A percentile compares a stretch with the other conserved stretches of the same genome.
These are phyloP conservation scores for Brassica nigra DNA, from an alignment of 345 rosid genomes.

Conservation along the genomic window DNA sequence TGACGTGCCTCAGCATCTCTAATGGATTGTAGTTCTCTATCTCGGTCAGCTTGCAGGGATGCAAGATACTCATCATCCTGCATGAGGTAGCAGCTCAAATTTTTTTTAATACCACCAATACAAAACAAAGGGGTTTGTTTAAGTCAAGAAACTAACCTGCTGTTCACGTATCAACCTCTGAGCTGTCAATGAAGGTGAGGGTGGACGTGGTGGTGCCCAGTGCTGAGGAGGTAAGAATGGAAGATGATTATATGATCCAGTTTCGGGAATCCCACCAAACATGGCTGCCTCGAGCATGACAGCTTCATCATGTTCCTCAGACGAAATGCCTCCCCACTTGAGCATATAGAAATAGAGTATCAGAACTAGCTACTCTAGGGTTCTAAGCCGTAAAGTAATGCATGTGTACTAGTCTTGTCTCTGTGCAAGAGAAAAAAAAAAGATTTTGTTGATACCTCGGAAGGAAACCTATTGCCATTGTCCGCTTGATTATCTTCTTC, in stretches of 20 bases:
- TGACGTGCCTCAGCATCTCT: conserved; percentile 88
- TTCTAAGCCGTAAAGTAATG: not conserved
- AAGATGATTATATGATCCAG: conserved; percentile 52
- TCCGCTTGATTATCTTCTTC: conserved; percentile 52
- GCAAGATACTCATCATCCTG: conserved; percentile 99
- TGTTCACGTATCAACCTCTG: conserved; percentile 97
- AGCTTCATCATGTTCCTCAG: conserved; percentile 98
- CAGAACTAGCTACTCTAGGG: conserved; percentile 27
- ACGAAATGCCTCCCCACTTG: conserved; percentile 99
- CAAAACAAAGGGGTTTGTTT: conserved; percentile 1
- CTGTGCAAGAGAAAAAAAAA: not conserved
- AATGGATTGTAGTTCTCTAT: conserved; percentile 78
- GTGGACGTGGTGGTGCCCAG: conserved; percentile 65
- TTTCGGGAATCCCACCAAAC: conserved; percentile 98
- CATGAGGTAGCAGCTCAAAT: conserved; percentile 29
- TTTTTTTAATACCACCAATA: not conserved
- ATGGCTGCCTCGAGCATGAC: conserved; percentile 99
- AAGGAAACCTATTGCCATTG: conserved; percentile 59
- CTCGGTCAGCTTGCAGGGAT: conserved; percentile 93
- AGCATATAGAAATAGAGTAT: conserved; percentile 21
- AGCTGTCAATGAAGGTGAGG: conserved; percentile 93
- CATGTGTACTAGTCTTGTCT: conserved; percentile 1
- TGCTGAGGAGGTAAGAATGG: conserved; percentile 47
- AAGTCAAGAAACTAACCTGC: conserved; percentile 55
- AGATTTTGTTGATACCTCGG: conserved; percentile 51